Base-by-base conservation (phyloP, 257 asterid genomes). In the Coffea eugenioides region DNA sequence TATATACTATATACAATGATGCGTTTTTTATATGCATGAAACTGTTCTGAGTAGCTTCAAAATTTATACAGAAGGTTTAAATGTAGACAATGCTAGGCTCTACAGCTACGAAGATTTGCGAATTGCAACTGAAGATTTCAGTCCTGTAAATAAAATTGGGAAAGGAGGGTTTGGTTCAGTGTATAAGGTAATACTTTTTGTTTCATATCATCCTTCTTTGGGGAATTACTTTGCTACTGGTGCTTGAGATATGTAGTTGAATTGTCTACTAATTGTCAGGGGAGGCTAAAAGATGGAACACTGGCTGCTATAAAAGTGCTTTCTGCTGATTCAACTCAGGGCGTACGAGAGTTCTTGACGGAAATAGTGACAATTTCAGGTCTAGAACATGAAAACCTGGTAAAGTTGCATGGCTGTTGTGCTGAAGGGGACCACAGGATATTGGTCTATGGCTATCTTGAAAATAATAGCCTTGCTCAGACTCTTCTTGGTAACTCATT, bases 131-230 rank as follows among this genome's bases (percentile, higher is more conserved):
- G 88, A 83, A 46, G 85, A 93, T 79, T 95, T 93, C 80, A 86
- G 84, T 43, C 81, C 76, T 39, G 73, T 83, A 39, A 95, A 93
- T 74, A 93, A 90, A 88, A 90, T 95, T 36, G 98, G 98, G n/a
- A 80, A 82, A 86, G 98, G 98, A 69, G 98, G 98, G 36, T 93
- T 95, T 77, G 98, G 98, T 84, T 88, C 91, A 2, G 97, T 95
- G 56, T 95, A 86, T 89, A 93, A 91, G 97, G 98, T 92, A 87
- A 65, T 73, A 2, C 16, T 23, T 25, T 74, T 23, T 75, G 23
- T 31, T 6, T 66, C 62, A 64, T 79, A 39, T 51, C 62, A 69
- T 49, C 74, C 51, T n/a, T 20, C 27, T 54, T 65, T 52, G 0
- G 15, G 71, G 70, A 74, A 71, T 59, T 86, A 41, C 74, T 27